phyloP scores from a whole-genome alignment of 495 filamentous ascomycete genomes.

The Penicillium herquei region DNA sequence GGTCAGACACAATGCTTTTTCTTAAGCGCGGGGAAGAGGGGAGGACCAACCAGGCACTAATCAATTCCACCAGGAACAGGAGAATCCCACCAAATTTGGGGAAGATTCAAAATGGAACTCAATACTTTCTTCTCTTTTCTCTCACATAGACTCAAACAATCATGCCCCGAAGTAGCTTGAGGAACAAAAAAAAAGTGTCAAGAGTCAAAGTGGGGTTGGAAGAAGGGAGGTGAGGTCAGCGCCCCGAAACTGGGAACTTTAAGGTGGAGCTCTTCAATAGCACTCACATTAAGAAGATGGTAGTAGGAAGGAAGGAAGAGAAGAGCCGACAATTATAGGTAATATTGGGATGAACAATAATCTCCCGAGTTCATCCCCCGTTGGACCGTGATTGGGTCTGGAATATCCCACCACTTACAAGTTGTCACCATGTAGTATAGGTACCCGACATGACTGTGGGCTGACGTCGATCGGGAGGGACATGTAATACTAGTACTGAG shows the following conservation, averaged over 20 bases:
- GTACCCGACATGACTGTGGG: slow-evolving; percentile 11
- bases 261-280: slow-evolving; percentile 24
- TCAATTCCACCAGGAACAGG: too few relatives aligned
- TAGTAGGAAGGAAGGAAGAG: background rate
- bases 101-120: background rate
- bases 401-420: too few relatives aligned
- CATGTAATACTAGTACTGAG: background rate
- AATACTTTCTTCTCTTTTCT: background rate
- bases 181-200: background rate
- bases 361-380: too few relatives aligned
- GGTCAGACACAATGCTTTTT: slow-evolving; percentile 7
- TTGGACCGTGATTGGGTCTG: too few relatives aligned
- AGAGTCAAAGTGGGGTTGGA: slow-evolving; percentile 1
- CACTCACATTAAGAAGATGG: slow-evolving; percentile 18
- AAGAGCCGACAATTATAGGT: background rate
- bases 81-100: background rate
- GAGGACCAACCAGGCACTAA: background rate
- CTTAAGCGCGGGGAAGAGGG: slow-evolving; percentile 11
- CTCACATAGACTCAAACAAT: background rate
- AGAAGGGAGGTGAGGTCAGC: slow-evolving; percentile 8
- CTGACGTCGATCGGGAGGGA: slow-evolving; percentile 14
- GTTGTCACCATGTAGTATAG: too few relatives aligned
- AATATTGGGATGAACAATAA: background rate
- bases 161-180: background rate
- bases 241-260: slow-evolving; percentile 18